Conservation (phyloP, 148 eudicot genomes). For the Cornus kousa region DNA sequence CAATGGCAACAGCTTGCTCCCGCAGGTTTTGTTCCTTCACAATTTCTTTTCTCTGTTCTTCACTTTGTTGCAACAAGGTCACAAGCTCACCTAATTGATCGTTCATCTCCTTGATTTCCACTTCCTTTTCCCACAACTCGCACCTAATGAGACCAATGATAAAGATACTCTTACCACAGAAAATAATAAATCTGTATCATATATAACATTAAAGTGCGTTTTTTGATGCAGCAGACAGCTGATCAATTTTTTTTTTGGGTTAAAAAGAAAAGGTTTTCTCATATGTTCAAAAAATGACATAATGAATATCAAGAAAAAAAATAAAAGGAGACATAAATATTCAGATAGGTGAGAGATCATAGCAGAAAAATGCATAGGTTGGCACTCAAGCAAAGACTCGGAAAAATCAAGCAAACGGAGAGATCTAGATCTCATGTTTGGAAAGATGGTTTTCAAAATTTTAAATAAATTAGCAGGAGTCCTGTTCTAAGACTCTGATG, state of each 20-base stretch:
- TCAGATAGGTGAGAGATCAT: not conserved
- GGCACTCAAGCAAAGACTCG: not conserved
- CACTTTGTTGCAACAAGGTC: constrained; percentile 14
- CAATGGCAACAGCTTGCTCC: constrained; percentile 20
- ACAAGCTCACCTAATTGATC: constrained; percentile 10
- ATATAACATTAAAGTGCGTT: not conserved
- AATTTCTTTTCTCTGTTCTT: constrained; percentile 16
- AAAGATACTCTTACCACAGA: not conserved
- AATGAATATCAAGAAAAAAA: not conserved
- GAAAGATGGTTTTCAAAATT: not conserved
- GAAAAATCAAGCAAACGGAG: not conserved
- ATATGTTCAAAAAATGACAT: not conserved
- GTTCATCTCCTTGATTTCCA: constrained; percentile 22
- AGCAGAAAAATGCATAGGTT: not conserved
- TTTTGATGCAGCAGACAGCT: not conserved
- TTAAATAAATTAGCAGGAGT: not conserved
- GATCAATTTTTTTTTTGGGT: no score
- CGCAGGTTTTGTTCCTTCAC: constrained; percentile 19
- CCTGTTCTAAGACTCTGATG: not conserved
- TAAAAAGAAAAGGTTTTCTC: not conserved
- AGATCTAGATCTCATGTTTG: not conserved
- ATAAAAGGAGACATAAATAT: not conserved
- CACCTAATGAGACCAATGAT: constrained; percentile 8
- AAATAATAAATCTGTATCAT: not conserved
- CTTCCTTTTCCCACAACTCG: constrained; percentile 17